phyloP scores from a whole-genome alignment of 2,329 filamentous ascomycete genomes.

The Lojkania enalia region DNA sequence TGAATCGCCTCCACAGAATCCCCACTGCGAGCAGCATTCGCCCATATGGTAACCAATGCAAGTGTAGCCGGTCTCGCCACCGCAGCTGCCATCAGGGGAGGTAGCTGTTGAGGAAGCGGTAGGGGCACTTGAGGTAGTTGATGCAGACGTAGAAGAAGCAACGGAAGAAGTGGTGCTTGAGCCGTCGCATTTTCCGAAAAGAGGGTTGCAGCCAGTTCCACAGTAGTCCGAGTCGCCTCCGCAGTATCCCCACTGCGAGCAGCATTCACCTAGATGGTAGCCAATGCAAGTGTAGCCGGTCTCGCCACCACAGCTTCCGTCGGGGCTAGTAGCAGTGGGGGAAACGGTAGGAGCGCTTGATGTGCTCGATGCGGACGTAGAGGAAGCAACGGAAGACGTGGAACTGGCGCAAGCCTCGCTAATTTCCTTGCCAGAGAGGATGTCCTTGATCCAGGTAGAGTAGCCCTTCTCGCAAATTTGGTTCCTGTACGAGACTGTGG shows the following conservation, averaged over 20 bases:
- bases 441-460: conserved; percentile 53
- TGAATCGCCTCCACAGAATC: conserved; percentile 11
- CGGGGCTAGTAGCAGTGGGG: conserved; percentile 9
- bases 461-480: conserved; percentile 50
- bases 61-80: conserved; percentile 13
- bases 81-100: conserved; percentile 15
- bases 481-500: conserved; percentile 54
- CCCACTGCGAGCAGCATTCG: conserved; percentile 20
- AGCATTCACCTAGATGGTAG: conserved; percentile 19
- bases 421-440: conserved; percentile 25
- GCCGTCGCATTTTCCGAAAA: conserved; percentile 15
- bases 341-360: conserved; percentile 5
- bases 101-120: conserved; percentile 42
- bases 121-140: conserved; percentile 2
- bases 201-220: conserved; percentile 10
- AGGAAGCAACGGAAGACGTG: conserved; percentile 10
- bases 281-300: conserved; percentile 19
- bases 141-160: not conserved
- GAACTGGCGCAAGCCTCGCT: conserved; percentile 20
- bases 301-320: conserved; percentile 17
- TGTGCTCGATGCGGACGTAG: conserved; percentile 3
- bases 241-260: conserved; percentile 20
- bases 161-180: conserved; percentile 7
- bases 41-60: conserved; percentile 20
- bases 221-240: conserved; percentile 9